Base-by-base conservation (phyloP, 257 asterid genomes). In the Petunia axillaris region DNA sequence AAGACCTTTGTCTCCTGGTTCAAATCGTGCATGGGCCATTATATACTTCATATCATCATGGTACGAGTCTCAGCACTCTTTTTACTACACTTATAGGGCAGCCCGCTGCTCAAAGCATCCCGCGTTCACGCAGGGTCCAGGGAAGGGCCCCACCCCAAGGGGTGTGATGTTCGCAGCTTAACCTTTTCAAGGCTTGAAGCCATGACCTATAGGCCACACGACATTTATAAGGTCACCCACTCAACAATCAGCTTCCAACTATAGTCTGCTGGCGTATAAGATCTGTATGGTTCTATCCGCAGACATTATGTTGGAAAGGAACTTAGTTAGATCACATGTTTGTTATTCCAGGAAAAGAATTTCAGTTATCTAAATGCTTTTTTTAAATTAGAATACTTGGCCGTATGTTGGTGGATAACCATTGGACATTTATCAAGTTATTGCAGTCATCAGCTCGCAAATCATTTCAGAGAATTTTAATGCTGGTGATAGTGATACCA, bases 21-120 rank as follows among this genome's bases (percentile, higher is more conserved):
- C 91, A 78, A 90, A 94, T 84, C 97, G 98, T 16, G 98, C 97
- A 6, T 94, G 98, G 98, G 78, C 98, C 81, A 94, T 94, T 54
- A 91, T 94, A 84, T 93, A 93, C 84, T 94, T 94, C 68, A 60
- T 89, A 2, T 82, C 90, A 4, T 94, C 98, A 80, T 94, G 98
- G 96, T 94, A 77, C 79, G 86, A 79, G 75, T 74, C 55, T 79
- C 36, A 79, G 39, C 46, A 11, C 63, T 64, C 75, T 48, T 68
- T 63, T 65, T 38, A 6, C 44, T 8, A 6, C 50, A 6, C 43
- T 36, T 52, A 62, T 6, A 4, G 44, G 9, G 25, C 25, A 25
- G 25, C 25, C 25, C 25, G 25, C 25, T 25, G 25, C 25, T 25
- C 25, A 25, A 25, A 25, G 25, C 25, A 25, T 25, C 25, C 25